Evolutionary conservation across 108 stramenopile genomes (phyloP), one percentile per base, ranked within the genome.

Genomic region (Nitzschia sp.): DNA sequence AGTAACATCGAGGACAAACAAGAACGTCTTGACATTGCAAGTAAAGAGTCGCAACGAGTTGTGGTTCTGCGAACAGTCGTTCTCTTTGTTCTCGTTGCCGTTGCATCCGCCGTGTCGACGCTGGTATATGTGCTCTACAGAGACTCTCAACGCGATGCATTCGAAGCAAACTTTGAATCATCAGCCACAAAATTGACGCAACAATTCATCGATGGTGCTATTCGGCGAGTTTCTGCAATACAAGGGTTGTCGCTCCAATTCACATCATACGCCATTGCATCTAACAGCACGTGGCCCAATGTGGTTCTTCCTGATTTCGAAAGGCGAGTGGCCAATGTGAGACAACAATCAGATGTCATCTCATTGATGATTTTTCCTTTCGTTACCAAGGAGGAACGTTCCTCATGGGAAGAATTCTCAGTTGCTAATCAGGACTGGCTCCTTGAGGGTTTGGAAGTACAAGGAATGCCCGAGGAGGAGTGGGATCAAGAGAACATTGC

Each of bases 361-460:
- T 53, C 52, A 8, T 8, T 53, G 11, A n/a, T 17, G 12, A 21
- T 65, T 7, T 42, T 51, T 51, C 63, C 63, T 8, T 10, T 65
- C 44, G 63, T 65, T 10, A 15, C 7, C 7, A 14, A 42, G 9
- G 41, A 25, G 6, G 25, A 21, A 26, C 63, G 63, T 7, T 20
- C 9, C 26, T 17, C 21, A 14, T 65, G 51, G 63, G 51, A 65
- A 65, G 10, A 6, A 10, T 51, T 37, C 43, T 24, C 41, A 8
- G 34, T 62, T 8, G 8, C 22, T 12, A 62, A 62, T 43, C 60
- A 62, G 17, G 63, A n/a, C 24, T 65, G 63, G 63, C 39, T 65
- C 8, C 19, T 12, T n/a, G 52, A 53, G 8, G 52, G 52, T 7
- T 53, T 53, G 52, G 52, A n/a, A 8, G 15, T 53, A 8, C 52